Base-by-base conservation (phyloP, 164 flowering plant genomes). In the Buxus sempervirens region DNA sequence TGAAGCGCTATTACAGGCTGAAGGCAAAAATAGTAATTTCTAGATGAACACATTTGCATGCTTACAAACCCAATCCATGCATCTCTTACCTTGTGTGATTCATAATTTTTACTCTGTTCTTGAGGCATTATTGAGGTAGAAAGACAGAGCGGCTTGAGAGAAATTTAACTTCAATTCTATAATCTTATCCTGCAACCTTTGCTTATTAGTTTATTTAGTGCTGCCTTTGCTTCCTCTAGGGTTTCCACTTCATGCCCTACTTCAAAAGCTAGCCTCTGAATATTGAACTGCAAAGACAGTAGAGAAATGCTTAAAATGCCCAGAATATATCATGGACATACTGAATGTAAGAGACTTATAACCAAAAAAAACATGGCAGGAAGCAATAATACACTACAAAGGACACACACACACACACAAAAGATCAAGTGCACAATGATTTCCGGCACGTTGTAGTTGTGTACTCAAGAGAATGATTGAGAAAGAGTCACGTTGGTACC, bases 261-360 rank as follows among this genome's bases (percentile, higher is more conserved):
- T 38, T 88, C 96, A 68, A 92, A 95, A 25, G 97, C 79, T 66
- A 95, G 36, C 81, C 99, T 92, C 77, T 95, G 97, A 71, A 92
- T 79, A 70, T 92, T 92, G 79, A 92, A 92, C 99, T 95, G 90
- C 77, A 77, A 36, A 58, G 0, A 54, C 57, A 21, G 28, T 60
- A 27, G 1, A 21, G 16, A 66, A 25, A n/a, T 5, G 19, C 4
- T 15, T 42, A 45, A 32, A 49, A 27, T 19, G n/a, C 18, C 21
- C 18, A 54, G 20, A 25, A 26, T 5, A 10, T 9, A 25, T 20
- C 19, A 20, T 6, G 16, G 15, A n/a, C 28, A 1, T 21, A 13
- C 25, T 25, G 26, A 14, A 16, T 25, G 0, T 2, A 7, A 3
- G 38, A 32, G 38, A 32, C 7, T 7, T 32, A 32, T 32, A 32